phyloP scores from a whole-genome alignment of 805 yeast genomes.

The Grigorovia yakushimaensis region DNA sequence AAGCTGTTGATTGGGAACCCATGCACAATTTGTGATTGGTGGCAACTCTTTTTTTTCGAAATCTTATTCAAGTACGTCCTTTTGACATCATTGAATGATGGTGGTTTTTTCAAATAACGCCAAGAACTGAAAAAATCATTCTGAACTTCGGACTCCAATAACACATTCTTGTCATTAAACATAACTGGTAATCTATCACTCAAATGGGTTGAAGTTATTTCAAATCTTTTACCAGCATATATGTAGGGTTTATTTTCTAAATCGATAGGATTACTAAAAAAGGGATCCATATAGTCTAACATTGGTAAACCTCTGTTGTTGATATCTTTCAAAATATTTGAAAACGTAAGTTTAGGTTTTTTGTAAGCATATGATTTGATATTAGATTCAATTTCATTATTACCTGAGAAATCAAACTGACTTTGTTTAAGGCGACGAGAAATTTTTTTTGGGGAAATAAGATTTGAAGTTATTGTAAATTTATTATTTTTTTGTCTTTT shows the following conservation, averaged over 20 bases:
- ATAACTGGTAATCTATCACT: slow-evolving; percentile 25
- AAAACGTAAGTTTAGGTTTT: slow-evolving; percentile 12
- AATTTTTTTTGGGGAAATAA: neutral
- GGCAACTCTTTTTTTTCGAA: slow-evolving; percentile 1
- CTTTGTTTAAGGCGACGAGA: neutral
- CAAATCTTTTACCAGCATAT: slow-evolving; percentile 59
- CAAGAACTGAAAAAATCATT: slow-evolving; percentile 22
- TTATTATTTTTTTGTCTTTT: slow-evolving; percentile 4
- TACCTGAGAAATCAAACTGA: neutral
- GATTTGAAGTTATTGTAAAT: neutral
- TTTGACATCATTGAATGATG: slow-evolving; percentile 33
- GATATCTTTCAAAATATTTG: slow-evolving; percentile 38
- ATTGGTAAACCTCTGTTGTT: slow-evolving; percentile 40
- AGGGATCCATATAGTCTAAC: slow-evolving; percentile 53
- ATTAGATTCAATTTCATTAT: neutral
- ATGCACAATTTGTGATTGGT: slow-evolving; percentile 44
- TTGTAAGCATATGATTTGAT: slow-evolving; percentile 6
- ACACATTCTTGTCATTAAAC: slow-evolving; percentile 14
- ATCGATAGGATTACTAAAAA: slow-evolving; percentile 45
- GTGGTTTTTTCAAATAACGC: slow-evolving; percentile 43
- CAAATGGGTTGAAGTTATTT: slow-evolving; percentile 34
- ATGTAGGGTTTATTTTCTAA: slow-evolving; percentile 44
- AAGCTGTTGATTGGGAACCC: slow-evolving; percentile 18
- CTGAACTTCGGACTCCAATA: slow-evolving; percentile 2
- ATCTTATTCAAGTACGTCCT: slow-evolving; percentile 4